Percentiles rank a stretch among this genome's conserved stretches.
These are phyloP conservation scores for Crucihimalaya himalaica DNA, from an alignment of 345 rosid genomes.

Conservation along the genomic window DNA sequence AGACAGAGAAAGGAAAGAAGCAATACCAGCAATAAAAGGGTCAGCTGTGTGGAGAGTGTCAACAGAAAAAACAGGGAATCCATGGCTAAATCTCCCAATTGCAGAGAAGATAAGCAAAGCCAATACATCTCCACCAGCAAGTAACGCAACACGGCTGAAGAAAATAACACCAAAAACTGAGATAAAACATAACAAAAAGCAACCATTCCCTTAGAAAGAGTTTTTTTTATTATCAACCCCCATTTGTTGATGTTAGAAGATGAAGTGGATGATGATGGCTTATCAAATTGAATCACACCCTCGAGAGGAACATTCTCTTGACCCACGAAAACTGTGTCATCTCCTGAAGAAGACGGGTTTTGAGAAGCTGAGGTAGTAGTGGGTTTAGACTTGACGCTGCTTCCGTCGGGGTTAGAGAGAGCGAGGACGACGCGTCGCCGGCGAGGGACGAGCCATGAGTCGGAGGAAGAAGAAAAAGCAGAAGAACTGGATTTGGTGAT, in stretches of 20 bases:
- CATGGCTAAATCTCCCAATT: conserved; percentile 89
- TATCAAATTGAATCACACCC: conserved; percentile 93
- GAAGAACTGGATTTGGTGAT: conserved; percentile 42
- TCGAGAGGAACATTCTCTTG: conserved; percentile 75
- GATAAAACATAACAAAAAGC: neutral
- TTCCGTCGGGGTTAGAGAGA: conserved; percentile 66
- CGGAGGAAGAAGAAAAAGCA: conserved; percentile 26
- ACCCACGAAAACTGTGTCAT: conserved; percentile 59
- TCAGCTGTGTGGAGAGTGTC: conserved; percentile 92
- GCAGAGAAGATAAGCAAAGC: conserved; percentile 82
- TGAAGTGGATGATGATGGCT: conserved; percentile 45
- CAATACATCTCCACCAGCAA: conserved; percentile 89
- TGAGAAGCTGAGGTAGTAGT: conserved; percentile 40
- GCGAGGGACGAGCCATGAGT: conserved; percentile 31
- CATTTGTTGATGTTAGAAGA: conserved; percentile 61
- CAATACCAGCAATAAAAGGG: conserved; percentile 83
- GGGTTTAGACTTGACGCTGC: conserved; percentile 48
- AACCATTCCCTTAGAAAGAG: neutral
- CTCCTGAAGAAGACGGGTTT: conserved; percentile 32
- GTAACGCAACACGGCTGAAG: conserved; percentile 70
- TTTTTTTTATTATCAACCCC: conserved; percentile 64
- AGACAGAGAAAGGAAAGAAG: neutral
- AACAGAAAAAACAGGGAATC: conserved; percentile 59
- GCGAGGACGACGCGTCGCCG: conserved; percentile 42
- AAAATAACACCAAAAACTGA: neutral